Evolutionary conservation across 192 early-diverging fungal species (phyloP).

Genomic region (Pilobolus umbonatus): DNA sequence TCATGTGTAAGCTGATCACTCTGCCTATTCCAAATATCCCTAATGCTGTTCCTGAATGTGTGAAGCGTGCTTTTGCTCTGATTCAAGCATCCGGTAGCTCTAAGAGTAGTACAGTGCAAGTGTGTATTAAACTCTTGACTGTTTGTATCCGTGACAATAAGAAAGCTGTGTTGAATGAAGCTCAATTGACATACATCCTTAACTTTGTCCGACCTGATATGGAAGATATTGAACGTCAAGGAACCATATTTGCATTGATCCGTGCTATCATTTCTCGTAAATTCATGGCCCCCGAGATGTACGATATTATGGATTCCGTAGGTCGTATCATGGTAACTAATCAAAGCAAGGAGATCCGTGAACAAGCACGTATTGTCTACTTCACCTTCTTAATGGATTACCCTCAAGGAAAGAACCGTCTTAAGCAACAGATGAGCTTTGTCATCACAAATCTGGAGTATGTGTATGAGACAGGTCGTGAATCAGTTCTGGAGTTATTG

Average conservation of each 20-base stretch:
- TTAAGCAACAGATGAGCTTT: conserved; percentile 83
- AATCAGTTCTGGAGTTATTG: conserved; percentile 86
- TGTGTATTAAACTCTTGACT: conserved; percentile 77
- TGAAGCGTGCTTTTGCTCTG: conserved; percentile 76
- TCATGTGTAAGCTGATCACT: conserved; percentile 67
- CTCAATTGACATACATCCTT: conserved; percentile 76
- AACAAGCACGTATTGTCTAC: conserved; percentile 75
- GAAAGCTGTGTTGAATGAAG: conserved; percentile 59
- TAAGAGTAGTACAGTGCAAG: conserved; percentile 67
- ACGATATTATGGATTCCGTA: conserved; percentile 88
- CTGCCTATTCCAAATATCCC: conserved; percentile 68
- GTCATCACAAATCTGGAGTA: conserved; percentile 89
- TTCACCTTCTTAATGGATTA: conserved; percentile 95
- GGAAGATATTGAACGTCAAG: conserved; percentile 82
- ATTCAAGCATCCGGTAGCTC: conserved; percentile 58
- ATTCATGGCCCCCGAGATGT: conserved; percentile 84
- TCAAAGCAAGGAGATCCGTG: conserved; percentile 71
- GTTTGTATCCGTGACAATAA: conserved; percentile 75
- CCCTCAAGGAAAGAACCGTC: conserved; percentile 78
- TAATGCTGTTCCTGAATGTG: conserved; percentile 60
- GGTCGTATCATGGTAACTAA: conserved; percentile 81
- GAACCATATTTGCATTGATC: conserved; percentile 81
- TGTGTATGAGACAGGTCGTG: conserved; percentile 86
- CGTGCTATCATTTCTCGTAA: conserved; percentile 82
- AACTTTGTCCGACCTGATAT: conserved; percentile 82